phyloP scores from a whole-genome alignment of 2,329 filamentous ascomycete species.

The Xylaria sp. region DNA sequence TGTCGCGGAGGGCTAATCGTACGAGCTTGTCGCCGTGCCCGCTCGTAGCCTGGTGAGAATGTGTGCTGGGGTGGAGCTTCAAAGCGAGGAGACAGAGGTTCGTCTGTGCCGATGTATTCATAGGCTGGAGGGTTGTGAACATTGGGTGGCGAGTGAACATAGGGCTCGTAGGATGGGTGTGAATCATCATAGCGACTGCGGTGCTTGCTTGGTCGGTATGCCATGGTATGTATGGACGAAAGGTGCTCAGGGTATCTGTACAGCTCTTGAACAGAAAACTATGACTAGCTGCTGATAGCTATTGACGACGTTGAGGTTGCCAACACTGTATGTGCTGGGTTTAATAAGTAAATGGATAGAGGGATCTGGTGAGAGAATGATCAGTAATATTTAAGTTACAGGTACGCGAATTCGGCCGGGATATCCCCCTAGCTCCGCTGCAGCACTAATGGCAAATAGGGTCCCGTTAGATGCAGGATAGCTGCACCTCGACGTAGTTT shows the following conservation, averaged over 20 bases:
- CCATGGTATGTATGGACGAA: conserved; percentile 38
- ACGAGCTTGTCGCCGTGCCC: conserved; percentile 38
- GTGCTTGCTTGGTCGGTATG: conserved; percentile 42
- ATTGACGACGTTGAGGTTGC: conserved; percentile 16
- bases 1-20: conserved; percentile 46
- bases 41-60: conserved; percentile 37
- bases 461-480: conserved; percentile 32
- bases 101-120: conserved; percentile 49
- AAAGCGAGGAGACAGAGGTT: conserved; percentile 30
- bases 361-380: conserved; percentile 17
- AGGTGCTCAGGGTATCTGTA: neutral
- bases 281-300: neutral
- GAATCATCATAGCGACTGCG: conserved; percentile 47
- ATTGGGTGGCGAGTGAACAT: conserved; percentile 42
- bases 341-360: conserved; percentile 3
- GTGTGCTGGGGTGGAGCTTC: conserved; percentile 35
- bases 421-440: conserved; percentile 10
- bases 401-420: conserved; percentile 20
- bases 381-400: conserved; percentile 30
- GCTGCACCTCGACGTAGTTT: conserved; percentile 39
- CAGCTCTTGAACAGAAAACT: neutral
- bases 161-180: conserved; percentile 47
- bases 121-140: conserved; percentile 37
- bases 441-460: conserved; percentile 27
- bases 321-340: conserved; percentile 2